Base-by-base conservation (phyloP, 805 yeast species). In the Metschnikowia koreensis region DNA sequence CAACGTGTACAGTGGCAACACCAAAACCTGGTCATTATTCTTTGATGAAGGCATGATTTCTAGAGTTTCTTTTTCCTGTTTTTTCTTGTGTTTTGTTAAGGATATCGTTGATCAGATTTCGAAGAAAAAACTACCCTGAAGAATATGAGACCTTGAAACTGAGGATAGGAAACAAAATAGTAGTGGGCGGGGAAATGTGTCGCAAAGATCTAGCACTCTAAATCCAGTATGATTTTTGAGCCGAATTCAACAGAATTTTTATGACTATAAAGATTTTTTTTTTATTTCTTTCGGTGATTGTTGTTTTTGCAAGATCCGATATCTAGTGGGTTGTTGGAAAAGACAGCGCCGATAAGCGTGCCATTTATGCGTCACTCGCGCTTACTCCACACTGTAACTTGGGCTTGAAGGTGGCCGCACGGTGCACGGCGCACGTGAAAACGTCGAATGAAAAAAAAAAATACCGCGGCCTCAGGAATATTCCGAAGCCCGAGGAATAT, bases 1-100 rank as follows among this genome's bases (percentile, higher is more conserved):
- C 22, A 75, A 57, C 44, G 65, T 68, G 60, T 74, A 74, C 40
- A 70, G 67, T 45, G 79, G 78, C 46, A 75, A 65, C 6, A 68
- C 68, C 47, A 69, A 52, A 52, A 56, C 12, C 15, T 47, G 50
- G 17, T 17, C 13, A 10, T 10, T 8, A 11, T 15, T n/a, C n/a
- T 31, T 13, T 4, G 37, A 6, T 34, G 36, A 8, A 29, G 44
- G 6, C 36, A 28, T 41, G 44, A 6, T 29, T n/a, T 22, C 22
- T 22, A 22, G 22, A 4, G 22, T 22, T 29, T 41, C 15, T 37
- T 17, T 7, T 15, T 27, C 10, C 15, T 15, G 11, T 10, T 13
- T 13, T 31, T 2, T 31, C n/a, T n/a, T n/a, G n/a, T n/a, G n/a
- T 22, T 22, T 22, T 22, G 22, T 22, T 3, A 22, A 22, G 4